phyloP scores from a whole-genome alignment of 139 green algal species.

The Yamagishiella unicocca region DNA sequence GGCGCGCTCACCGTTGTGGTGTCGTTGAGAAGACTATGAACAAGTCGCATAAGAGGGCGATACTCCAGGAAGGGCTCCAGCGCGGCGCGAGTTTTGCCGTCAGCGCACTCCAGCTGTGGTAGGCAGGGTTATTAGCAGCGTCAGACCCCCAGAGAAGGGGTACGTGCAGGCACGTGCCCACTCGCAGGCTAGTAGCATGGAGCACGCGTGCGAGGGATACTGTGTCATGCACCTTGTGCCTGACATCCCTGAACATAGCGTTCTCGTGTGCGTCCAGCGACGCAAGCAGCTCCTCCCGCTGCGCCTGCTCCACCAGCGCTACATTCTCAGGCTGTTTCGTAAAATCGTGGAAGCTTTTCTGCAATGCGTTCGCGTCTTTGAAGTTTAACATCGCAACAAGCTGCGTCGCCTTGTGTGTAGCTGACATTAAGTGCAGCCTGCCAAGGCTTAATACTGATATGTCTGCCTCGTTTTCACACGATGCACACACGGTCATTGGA shows the following conservation, averaged over 20 bases:
- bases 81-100: not conserved
- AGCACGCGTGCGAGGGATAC: too few relatives aligned
- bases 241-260: not conserved
- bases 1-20: not conserved
- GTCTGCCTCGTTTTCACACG: not conserved
- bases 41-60: not conserved
- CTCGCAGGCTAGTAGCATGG: too few relatives aligned
- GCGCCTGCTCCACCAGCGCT: not conserved
- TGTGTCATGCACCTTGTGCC: not conserved
- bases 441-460: not conserved
- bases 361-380: not conserved
- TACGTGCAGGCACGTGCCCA: too few relatives aligned
- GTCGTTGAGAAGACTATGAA: slow-evolving; percentile 8
- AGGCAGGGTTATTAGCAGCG: too few relatives aligned
- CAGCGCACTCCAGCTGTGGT: not conserved
- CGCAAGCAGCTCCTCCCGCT: slow-evolving; percentile 8
- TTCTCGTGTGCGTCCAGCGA: not conserved
- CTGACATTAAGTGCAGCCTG: not conserved
- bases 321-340: not conserved
- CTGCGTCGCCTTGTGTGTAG: too few relatives aligned
- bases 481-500: not conserved
- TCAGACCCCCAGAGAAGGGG: too few relatives aligned
- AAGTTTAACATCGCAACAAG: slow-evolving; percentile 1
- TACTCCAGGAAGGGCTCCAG: not conserved
- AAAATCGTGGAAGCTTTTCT: slow-evolving; percentile 17